phyloP scores from a whole-genome alignment of 257 asterid genomes.

The Plantago elongata region DNA sequence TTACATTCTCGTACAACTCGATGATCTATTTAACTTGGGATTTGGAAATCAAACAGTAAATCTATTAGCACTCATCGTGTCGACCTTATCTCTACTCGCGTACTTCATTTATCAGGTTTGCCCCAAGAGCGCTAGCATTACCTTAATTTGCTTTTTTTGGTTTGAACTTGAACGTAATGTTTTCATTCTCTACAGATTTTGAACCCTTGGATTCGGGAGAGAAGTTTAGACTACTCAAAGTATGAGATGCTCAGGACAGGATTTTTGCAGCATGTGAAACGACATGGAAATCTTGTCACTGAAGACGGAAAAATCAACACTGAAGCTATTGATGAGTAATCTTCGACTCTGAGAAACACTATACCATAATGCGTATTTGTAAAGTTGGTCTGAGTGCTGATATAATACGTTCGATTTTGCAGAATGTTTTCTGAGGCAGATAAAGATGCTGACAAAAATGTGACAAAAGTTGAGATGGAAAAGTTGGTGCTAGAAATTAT shows the following conservation, averaged over 20 bases:
- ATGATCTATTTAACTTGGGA: slow-evolving; percentile 17
- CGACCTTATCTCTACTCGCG: slow-evolving; percentile 28
- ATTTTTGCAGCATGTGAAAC: slow-evolving; percentile 30
- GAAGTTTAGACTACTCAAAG: slow-evolving; percentile 55
- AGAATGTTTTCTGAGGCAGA: slow-evolving; percentile 41
- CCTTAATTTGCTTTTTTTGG: neutral
- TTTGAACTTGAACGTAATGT: neutral
- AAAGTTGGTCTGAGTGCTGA: neutral
- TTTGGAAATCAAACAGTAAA: slow-evolving; percentile 26
- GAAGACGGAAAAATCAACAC: slow-evolving; percentile 38
- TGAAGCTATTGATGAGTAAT: slow-evolving; percentile 28
- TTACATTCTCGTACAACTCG: slow-evolving; percentile 37
- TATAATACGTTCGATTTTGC: slow-evolving; percentile 15
- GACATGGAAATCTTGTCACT: slow-evolving; percentile 31
- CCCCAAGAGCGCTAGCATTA: neutral
- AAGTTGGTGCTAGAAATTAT: slow-evolving; percentile 34
- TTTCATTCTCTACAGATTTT: slow-evolving; percentile 30
- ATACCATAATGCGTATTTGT: neutral
- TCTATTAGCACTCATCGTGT: slow-evolving; percentile 33
- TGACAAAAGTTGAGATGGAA: slow-evolving; percentile 34
- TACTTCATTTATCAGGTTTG: slow-evolving; percentile 45
- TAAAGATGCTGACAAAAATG: slow-evolving; percentile 25
- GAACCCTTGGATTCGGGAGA: slow-evolving; percentile 60
- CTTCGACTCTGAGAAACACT: neutral
- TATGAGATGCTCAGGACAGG: slow-evolving; percentile 33